These are phyloP conservation scores for Chlamydomonas schloesseri DNA, from an alignment of 139 green algal genomes.

Conservation along the genomic window DNA sequence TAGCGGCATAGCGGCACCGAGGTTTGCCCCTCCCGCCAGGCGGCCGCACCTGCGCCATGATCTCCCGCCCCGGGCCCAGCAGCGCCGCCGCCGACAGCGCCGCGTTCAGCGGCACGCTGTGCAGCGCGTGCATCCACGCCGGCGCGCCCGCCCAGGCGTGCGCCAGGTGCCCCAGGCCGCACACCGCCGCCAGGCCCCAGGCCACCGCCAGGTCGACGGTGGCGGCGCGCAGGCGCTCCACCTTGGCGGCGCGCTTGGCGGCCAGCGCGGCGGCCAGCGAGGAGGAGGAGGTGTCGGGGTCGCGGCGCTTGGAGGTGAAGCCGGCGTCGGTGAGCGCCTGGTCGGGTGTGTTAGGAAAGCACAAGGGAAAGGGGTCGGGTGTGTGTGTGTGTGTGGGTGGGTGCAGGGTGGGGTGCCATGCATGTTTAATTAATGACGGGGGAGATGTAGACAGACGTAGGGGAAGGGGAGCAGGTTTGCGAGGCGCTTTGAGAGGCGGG, in stretches of 20 bases:
- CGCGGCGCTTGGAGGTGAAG: conserved; percentile 55
- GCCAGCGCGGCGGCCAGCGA: conserved; percentile 43
- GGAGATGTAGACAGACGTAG: too few species aligned
- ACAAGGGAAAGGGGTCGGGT: too few species aligned
- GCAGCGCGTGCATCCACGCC: conserved; percentile 73
- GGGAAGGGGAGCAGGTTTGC: too few species aligned
- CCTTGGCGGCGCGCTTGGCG: conserved; percentile 76
- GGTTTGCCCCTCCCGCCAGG: too few species aligned
- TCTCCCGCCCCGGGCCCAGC: conserved; percentile 74
- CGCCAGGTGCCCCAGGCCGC: conserved; percentile 80
- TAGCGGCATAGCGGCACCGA: too few species aligned
- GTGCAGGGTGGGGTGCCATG: too few species aligned
- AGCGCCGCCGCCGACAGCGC: conserved; percentile 84
- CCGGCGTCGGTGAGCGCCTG: conserved; percentile 62
- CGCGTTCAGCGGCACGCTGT: conserved; percentile 77
- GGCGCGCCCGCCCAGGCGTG: conserved; percentile 74
- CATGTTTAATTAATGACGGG: too few species aligned
- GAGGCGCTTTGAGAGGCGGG: too few species aligned
- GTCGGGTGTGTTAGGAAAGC: background rate
- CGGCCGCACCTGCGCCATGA: conserved; percentile 44
- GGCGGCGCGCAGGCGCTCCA: conserved; percentile 64
- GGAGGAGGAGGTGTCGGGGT: conserved; percentile 38
- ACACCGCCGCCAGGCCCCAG: conserved; percentile 82
- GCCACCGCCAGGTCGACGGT: conserved; percentile 78
- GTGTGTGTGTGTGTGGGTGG: too few species aligned